Evolutionary conservation across 192 early-diverging fungal genomes (phyloP), one percentile per base, ranked within the genome.

Genomic region (Coemansia sp.): DNA sequence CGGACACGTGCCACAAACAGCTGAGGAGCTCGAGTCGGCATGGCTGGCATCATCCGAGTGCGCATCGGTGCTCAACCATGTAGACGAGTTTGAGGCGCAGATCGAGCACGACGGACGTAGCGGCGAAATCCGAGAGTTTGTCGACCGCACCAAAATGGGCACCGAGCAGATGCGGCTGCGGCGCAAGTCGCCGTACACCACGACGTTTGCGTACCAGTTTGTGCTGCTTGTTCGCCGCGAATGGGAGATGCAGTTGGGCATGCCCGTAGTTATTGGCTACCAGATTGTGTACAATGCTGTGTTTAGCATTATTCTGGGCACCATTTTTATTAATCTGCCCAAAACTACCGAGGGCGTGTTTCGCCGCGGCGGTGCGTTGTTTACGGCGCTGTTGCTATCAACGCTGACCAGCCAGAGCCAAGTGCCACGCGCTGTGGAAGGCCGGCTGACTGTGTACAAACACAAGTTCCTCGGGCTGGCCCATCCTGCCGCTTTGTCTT

Each of bases 391-490:
- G 9, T 61, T 90, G 48, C 89, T 90, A 77, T 88, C 87, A 62
- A 82, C 87, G 41, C 81, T 90, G 45, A 86, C 87, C 23, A 84
- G 89, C 22, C 80, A 89, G 50, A 74, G 89, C 3, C 86, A 89
- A 59, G 74, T 94, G 12, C 87, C 91, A n/a, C 71, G 80, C 43
- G 84, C 87, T 35, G 80, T 92, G 45, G 77, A 83, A 21, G 89
- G 89, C 41, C 87, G 92, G 23, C 80, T 85, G n/a, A 84, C 91
- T 25, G 68, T 90, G 17, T 86, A 90, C 72, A 94, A 94, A 64
- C 92, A 94, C 74, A 89, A 87, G 49, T 83, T 82, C 2, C 87
- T 87, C 67, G 86, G 87, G 19, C 65, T 91, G 56, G 68, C 74
- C 35, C 69, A 72, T 27, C 76, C 76, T 3, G 69, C 68, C 0